These are phyloP conservation scores for Penicillium sp. DNA, from an alignment of 2,329 filamentous ascomycete genomes.

Conservation along the genomic window DNA sequence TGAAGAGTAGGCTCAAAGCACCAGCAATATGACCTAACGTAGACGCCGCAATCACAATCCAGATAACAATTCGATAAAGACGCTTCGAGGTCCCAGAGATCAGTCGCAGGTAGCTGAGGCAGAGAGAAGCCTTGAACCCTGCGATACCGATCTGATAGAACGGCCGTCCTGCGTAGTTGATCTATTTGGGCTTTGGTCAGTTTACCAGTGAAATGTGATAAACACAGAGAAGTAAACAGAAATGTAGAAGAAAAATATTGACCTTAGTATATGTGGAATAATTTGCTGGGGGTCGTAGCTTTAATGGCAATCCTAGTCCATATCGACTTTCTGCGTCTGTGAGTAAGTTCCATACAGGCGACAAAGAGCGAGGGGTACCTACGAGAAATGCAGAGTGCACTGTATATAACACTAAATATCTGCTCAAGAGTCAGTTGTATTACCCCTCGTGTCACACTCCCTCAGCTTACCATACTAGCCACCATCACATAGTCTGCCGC, in stretches of 20 bases:
- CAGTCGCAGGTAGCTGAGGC: slow-evolving; percentile 54
- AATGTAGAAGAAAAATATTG: neutral
- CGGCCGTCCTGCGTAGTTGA: slow-evolving; percentile 55
- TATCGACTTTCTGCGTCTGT: slow-evolving; percentile 50
- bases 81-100: slow-evolving; percentile 49
- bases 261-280: slow-evolving; percentile 46
- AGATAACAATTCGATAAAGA: slow-evolving; percentile 47
- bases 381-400: slow-evolving; percentile 51
- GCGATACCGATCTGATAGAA: slow-evolving; percentile 56
- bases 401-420: slow-evolving; percentile 51
- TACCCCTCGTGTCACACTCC: neutral
- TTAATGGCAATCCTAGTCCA: slow-evolving; percentile 51
- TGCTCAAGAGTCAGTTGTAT: slow-evolving; percentile 27
- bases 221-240: neutral
- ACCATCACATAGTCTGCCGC: slow-evolving; percentile 48
- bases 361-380: slow-evolving; percentile 20
- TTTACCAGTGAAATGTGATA: neutral
- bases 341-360: neutral
- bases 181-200: slow-evolving; percentile 17
- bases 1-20: slow-evolving; percentile 50
- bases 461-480: slow-evolving; percentile 31
- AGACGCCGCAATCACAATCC: slow-evolving; percentile 44
- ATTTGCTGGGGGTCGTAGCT: slow-evolving; percentile 44
- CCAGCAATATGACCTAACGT: slow-evolving; percentile 51
- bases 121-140: slow-evolving; percentile 56